Conservation (phyloP, 148 eudicot species). For the Chenopodium berlandieri region DNA sequence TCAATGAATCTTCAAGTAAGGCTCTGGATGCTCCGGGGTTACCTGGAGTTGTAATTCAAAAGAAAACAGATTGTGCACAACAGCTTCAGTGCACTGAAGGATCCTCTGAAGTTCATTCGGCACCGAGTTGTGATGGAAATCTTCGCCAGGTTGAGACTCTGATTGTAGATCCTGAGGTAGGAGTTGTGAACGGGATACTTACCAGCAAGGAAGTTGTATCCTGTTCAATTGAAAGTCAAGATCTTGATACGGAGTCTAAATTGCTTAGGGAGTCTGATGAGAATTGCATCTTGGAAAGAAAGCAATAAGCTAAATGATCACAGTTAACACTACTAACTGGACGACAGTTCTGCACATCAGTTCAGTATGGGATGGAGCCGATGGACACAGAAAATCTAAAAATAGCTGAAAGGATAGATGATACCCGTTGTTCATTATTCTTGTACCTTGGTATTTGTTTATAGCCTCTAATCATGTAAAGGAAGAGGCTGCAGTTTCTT, state of each 20-base stretch:
- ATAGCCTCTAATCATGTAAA: slow-evolving; percentile 12
- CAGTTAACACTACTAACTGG: background rate
- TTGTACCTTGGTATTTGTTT: slow-evolving; percentile 3
- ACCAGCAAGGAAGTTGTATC: slow-evolving; percentile 9
- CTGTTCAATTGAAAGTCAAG: slow-evolving; percentile 10
- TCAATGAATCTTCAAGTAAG: background rate
- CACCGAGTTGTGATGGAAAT: slow-evolving; percentile 1
- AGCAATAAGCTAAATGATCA: slow-evolving; percentile 9
- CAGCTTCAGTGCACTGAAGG: background rate
- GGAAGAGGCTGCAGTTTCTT: slow-evolving; percentile 15
- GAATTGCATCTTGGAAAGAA: slow-evolving; percentile 5
- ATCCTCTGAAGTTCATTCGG: background rate
- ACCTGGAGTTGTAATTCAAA: background rate
- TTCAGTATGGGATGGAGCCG: slow-evolving; percentile 14
- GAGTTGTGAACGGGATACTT: slow-evolving; percentile 15
- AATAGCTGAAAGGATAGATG: slow-evolving; percentile 10
- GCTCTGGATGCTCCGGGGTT: background rate
- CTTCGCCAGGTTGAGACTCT: background rate
- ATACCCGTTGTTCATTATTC: slow-evolving; percentile 2
- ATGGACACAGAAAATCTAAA: slow-evolving; percentile 8
- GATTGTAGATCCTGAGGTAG: slow-evolving; percentile 2
- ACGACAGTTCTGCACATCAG: slow-evolving; percentile 11
- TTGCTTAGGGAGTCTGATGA: slow-evolving; percentile 7
- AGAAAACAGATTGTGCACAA: slow-evolving; percentile 11
- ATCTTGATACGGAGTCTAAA: background rate